Evolutionary conservation across 2,329 filamentous ascomycete species (phyloP).

Genomic region (Sphaerostilbella broomeana): DNA sequence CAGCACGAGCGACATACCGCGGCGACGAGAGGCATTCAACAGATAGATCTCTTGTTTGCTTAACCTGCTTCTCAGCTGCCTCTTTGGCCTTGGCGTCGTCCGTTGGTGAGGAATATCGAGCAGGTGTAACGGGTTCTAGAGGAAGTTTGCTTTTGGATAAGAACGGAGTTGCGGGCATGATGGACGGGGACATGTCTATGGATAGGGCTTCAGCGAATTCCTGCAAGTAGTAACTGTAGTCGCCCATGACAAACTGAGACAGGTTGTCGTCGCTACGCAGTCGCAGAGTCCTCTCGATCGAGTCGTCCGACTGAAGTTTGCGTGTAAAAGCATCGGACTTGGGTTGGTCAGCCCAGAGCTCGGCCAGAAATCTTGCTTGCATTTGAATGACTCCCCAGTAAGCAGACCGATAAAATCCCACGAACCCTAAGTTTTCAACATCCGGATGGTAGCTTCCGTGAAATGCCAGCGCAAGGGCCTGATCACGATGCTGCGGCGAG

Average conservation of each 20-base stretch:
- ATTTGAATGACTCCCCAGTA: slow-evolving; percentile 87
- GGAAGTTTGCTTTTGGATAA: slow-evolving; percentile 36
- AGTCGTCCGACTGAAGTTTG: slow-evolving; percentile 39
- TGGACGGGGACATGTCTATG: slow-evolving; percentile 37
- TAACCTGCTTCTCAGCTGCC: slow-evolving; percentile 38
- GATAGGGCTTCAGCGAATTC: slow-evolving; percentile 56
- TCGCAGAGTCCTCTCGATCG: slow-evolving; percentile 38
- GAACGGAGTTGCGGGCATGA: slow-evolving; percentile 17
- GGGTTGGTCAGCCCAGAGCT: slow-evolving; percentile 44
- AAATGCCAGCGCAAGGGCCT: slow-evolving; percentile 62
- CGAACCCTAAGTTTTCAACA: slow-evolving; percentile 63
- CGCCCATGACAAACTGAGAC: slow-evolving; percentile 76
- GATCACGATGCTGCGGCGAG: slow-evolving; percentile 44
- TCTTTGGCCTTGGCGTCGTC: slow-evolving; percentile 30
- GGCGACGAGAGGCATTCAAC: slow-evolving; percentile 35
- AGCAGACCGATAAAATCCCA: slow-evolving; percentile 77
- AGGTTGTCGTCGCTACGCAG: slow-evolving; percentile 46
- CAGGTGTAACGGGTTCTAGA: slow-evolving; percentile 50
- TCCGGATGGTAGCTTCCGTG: slow-evolving; percentile 56
- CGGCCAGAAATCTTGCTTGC: slow-evolving; percentile 65
- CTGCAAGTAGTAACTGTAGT: slow-evolving; percentile 71
- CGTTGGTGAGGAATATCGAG: slow-evolving; percentile 42
- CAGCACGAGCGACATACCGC: slow-evolving; percentile 55
- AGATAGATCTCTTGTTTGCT: slow-evolving; percentile 38
- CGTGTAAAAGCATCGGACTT: slow-evolving; percentile 24